Base-by-base conservation (phyloP, 2,329 filamentous ascomycete genomes). In the Aspergillus latus region DNA sequence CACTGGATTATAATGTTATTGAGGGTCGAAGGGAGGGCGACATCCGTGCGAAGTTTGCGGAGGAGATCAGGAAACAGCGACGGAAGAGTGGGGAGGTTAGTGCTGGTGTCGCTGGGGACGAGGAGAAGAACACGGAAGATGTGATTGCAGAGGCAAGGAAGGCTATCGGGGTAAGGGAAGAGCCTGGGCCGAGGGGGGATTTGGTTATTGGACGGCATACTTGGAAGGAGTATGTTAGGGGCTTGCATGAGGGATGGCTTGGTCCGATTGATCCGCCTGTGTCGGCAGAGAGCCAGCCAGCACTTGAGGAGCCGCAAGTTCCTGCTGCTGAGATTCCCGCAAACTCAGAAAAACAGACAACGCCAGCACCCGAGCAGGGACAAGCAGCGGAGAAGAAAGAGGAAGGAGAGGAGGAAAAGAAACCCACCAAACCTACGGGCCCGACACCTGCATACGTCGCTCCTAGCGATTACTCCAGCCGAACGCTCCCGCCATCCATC, bases 201-300 rank as follows among this genome's bases (percentile, higher is more conserved):
- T 81, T 99, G 50, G 86, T 97, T 15, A 85, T 99, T 65, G 94
- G 94, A 10, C 81, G 93, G 55, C 89, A 97, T 71, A 88, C 93
- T 8, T 99, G 94, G 94, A 99, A 97, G 76, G 94, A 99, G 75
- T 99, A 97, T 72, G 79, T 97, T 26, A 83, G 92, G 57, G 94
- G 94, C 45, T 70, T 97, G 63, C 94, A 99, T 71, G 94, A 99
- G 75, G 94, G 94, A 54, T 99, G 94, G 93, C 78, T 99, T 26
- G 93, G 94, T 0, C 92, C 94, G 6, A 77, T 96, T 43, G 84
- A 88, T 45, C 72, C 72, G 21, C 39, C 39, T 21, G 59, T 69
- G 21, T 53, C 68, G 2, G 50, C 60, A 37, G 59, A 59, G 11
- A 37, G 9, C 21, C 59, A 69, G 26, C 53, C 68, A 2, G 50